Evolutionary conservation across 805 yeast genomes (phyloP).

Genomic region (Wickerhamomyces hampshirensis): DNA sequence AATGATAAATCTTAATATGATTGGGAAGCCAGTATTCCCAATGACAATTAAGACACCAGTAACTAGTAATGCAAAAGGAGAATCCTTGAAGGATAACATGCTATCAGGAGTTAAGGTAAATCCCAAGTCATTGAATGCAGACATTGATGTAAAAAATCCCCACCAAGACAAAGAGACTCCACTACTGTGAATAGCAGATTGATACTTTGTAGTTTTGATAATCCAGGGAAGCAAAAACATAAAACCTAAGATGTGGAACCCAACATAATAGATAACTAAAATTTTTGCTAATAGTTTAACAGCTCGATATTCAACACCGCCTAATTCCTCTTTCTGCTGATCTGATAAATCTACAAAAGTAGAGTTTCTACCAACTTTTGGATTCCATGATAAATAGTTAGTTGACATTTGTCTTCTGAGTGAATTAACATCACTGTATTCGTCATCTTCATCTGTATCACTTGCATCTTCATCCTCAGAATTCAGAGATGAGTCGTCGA

Average conservation of each 20-base stretch:
- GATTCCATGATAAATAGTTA: slow-evolving; percentile 81
- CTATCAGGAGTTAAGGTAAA: slow-evolving; percentile 78
- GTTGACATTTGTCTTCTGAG: slow-evolving; percentile 40
- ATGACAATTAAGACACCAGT: slow-evolving; percentile 70
- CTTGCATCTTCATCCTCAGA: slow-evolving; percentile 32
- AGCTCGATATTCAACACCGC: slow-evolving; percentile 96
- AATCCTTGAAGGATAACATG: slow-evolving; percentile 59
- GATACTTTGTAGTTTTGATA: slow-evolving; percentile 35
- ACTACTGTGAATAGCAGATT: slow-evolving; percentile 37
- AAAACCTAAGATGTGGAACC: slow-evolving; percentile 60
- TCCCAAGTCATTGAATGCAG: slow-evolving; percentile 85
- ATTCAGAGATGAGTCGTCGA: slow-evolving; percentile 19
- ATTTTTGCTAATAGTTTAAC: slow-evolving; percentile 69
- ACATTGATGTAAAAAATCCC: slow-evolving; percentile 80
- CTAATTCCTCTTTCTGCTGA: slow-evolving; percentile 87
- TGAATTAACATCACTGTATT: slow-evolving; percentile 30
- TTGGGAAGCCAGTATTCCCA: slow-evolving; percentile 95
- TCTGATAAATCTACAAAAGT: slow-evolving; percentile 79
- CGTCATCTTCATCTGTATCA: slow-evolving; percentile 18
- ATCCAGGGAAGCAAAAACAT: slow-evolving; percentile 62
- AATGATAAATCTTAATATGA: slow-evolving; percentile 70
- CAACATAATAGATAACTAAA: slow-evolving; percentile 63
- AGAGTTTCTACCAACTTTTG: slow-evolving; percentile 90
- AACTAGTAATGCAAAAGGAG: slow-evolving; percentile 61
- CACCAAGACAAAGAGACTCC: slow-evolving; percentile 87